A percentile compares a stretch with the other conserved stretches of the same genome.
These are phyloP conservation scores for Suhomyces bribrorum DNA, from an alignment of 1,139 yeast genomes.

Conservation along the genomic window DNA sequence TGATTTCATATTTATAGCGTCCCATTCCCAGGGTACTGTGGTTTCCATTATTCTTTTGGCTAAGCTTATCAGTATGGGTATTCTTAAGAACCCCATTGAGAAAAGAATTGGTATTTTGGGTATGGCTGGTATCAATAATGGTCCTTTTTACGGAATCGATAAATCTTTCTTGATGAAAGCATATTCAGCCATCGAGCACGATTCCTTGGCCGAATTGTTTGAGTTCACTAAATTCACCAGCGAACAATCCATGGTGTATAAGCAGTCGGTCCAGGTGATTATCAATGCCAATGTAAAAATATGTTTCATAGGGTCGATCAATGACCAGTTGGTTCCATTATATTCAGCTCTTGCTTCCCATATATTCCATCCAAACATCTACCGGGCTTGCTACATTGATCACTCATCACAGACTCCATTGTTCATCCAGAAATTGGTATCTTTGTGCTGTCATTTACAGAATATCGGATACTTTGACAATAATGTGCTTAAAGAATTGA, in stretches of 20 bases:
- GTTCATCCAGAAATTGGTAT: conserved; percentile 48
- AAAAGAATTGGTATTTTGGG: conserved; percentile 74
- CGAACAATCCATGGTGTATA: conserved; percentile 66
- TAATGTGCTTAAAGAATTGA: conserved; percentile 77
- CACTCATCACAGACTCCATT: conserved; percentile 51
- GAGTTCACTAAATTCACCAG: conserved; percentile 81
- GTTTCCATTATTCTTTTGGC: conserved; percentile 82
- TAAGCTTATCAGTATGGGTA: conserved; percentile 66
- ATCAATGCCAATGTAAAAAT: conserved; percentile 73
- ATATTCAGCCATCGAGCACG: conserved; percentile 86
- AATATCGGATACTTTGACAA: conserved; percentile 73
- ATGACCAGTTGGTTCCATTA: conserved; percentile 90
- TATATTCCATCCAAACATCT: conserved; percentile 84
- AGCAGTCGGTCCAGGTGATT: conserved; percentile 65
- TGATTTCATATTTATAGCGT: conserved; percentile 83
- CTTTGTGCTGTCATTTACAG: conserved; percentile 51
- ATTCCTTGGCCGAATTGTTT: conserved; percentile 79
- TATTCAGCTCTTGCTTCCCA: conserved; percentile 86
- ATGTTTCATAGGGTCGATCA: conserved; percentile 80
- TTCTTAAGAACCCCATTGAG: conserved; percentile 48
- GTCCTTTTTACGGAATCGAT: conserved; percentile 90
- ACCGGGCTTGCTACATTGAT: conserved; percentile 86
- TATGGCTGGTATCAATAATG: conserved; percentile 95
- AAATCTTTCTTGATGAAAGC: conserved; percentile 83
- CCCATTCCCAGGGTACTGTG: conserved; percentile 96